Evolutionary conservation across 768 basidiomycete genomes (phyloP), one percentile per base, ranked within the genome.

Genomic region (Mycena venus): DNA sequence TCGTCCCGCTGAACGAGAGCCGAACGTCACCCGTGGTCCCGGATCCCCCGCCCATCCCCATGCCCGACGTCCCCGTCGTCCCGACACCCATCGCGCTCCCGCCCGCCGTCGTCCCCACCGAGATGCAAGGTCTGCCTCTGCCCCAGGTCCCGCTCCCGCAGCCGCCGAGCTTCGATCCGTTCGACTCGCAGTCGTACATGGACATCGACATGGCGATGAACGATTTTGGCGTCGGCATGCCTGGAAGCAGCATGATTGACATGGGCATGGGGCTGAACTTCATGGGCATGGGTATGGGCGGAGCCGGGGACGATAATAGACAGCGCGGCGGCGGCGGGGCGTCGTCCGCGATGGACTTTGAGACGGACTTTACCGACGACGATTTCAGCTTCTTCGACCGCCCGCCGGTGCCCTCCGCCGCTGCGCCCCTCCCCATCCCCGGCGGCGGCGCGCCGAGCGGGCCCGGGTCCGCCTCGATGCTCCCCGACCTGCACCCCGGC

Each of bases 331-430:
- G n/a, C 44, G 72, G 55, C 67, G 64, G 68, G 58, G 67, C 59
- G 58, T n/a, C 67, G 44, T 25, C 66, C 8, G 58, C 68, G 42
- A 83, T 88, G 81, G 90, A 90, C 51, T 90, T 90, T 64, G 91
- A 92, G 38, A 89, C 91, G 25, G 88, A 86, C 1, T 92, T 96
- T 77, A 96, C 95, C 0, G 95, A 97, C 63, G 95, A 96, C 68
- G 95, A 97, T 81, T 97, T 96, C 81, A 93, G 90, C 80, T 96
- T 95, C 82, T 97, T 96, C 79, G 95, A 96, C 79, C 87, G 86
- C 29, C 91, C 91, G 0, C 85, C 88, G 47, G 56, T 61, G 34
- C 55, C 70, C 25, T 12, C 63, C n/a, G n/a, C n/a, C n/a, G n/a
- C n/a, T 29, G 75, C 38, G 55, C 44, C 70, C 4, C 60, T 72